These are phyloP conservation scores for Saccharomyces uvarum DNA, from an alignment of 1,139 yeast genomes.

Conservation along the genomic window DNA sequence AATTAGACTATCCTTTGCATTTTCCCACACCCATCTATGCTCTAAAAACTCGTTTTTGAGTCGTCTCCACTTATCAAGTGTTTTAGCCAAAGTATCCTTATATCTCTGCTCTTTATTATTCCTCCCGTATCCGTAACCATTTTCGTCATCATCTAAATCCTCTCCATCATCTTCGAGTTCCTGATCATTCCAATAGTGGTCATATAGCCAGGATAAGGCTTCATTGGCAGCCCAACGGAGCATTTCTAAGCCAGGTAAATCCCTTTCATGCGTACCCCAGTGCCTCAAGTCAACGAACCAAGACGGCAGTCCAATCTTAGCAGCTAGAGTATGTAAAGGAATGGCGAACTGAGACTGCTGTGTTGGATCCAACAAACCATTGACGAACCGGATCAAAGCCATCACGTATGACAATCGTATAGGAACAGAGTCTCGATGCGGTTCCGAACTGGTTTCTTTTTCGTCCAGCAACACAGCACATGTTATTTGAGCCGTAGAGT, in stretches of 20 bases:
- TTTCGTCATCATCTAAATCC: slow-evolving; percentile 28
- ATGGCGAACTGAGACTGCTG: slow-evolving; percentile 76
- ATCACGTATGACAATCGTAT: slow-evolving; percentile 38
- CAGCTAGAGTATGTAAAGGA: slow-evolving; percentile 72
- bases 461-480: slow-evolving; percentile 47
- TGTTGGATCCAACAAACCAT: slow-evolving; percentile 80
- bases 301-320: slow-evolving; percentile 59
- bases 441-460: slow-evolving; percentile 17
- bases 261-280: slow-evolving; percentile 78
- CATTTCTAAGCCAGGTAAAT: slow-evolving; percentile 61
- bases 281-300: slow-evolving; percentile 88
- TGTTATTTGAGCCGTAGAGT: slow-evolving; percentile 57
- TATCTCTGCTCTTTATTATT: slow-evolving; percentile 16
- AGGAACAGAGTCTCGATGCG: slow-evolving; percentile 9
- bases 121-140: slow-evolving; percentile 16
- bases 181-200: slow-evolving; percentile 59
- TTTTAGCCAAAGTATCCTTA: slow-evolving; percentile 2
- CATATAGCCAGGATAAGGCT: slow-evolving; percentile 71
- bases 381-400: slow-evolving; percentile 81
- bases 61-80: slow-evolving; percentile 14
- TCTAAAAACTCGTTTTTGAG: slow-evolving; percentile 30
- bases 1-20: slow-evolving; percentile 11
- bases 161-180: slow-evolving; percentile 25
- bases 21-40: slow-evolving; percentile 25
- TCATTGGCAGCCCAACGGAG: slow-evolving; percentile 49